Conservation (phyloP, 768 basidiomycete genomes). For the Cubamyces sp. region DNA sequence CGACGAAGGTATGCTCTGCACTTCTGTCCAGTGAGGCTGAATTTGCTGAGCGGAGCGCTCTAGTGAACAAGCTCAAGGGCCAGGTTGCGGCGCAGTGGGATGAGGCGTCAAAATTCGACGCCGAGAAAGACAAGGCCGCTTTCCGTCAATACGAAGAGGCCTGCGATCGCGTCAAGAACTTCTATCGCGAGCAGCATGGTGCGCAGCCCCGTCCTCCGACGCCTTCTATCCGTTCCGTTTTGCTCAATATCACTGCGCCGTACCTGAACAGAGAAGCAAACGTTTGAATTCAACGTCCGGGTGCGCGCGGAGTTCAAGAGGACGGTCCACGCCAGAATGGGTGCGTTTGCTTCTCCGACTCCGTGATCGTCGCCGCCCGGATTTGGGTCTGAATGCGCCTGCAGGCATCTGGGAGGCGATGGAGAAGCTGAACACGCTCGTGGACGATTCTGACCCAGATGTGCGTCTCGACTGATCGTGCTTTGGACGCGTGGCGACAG, state of each 20-base stretch:
- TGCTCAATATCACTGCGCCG: constrained; percentile 4
- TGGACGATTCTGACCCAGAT: constrained; percentile 92
- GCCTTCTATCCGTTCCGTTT: not conserved
- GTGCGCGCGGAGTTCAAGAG: constrained; percentile 76
- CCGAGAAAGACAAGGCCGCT: constrained; percentile 62
- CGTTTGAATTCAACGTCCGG: constrained; percentile 80
- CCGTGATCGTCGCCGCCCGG: constrained; percentile 9
- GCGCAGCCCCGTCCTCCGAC: constrained; percentile 19
- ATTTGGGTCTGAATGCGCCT: not conserved
- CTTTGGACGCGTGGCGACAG: not conserved
- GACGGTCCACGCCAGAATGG: constrained; percentile 72
- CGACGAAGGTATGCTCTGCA: constrained; percentile 45
- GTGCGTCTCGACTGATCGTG: constrained; percentile 41
- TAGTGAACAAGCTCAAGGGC: constrained; percentile 74
- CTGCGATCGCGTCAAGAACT: constrained; percentile 76
- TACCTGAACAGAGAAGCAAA: constrained; percentile 74
- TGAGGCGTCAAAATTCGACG: constrained; percentile 59
- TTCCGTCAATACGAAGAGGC: constrained; percentile 79
- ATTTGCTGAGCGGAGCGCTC: not conserved
- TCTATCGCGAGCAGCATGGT: constrained; percentile 84
- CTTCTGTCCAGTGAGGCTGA: not conserved
- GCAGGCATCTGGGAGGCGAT: constrained; percentile 78
- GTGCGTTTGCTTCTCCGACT: constrained; percentile 31
- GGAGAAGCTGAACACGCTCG: constrained; percentile 82
- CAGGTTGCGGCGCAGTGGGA: constrained; percentile 48